A percentile compares a stretch with the other conserved stretches of the same genome.
phyloP scores from a whole-genome alignment of 2,329 filamentous ascomycete genomes.

The Didymella sp. region DNA sequence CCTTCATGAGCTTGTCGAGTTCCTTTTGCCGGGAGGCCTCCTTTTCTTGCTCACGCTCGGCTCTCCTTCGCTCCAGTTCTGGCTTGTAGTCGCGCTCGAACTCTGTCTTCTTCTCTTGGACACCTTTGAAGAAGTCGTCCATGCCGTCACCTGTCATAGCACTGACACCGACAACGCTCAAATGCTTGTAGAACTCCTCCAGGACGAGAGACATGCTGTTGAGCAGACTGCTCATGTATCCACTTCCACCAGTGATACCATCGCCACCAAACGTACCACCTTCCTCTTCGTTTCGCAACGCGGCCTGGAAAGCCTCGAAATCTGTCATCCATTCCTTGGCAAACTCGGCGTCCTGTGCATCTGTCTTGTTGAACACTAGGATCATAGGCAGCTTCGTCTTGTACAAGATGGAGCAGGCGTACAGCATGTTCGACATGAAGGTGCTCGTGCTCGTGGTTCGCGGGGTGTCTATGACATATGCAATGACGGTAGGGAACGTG shows the following conservation, averaged over 20 bases:
- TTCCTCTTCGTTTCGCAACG: conserved; percentile 80
- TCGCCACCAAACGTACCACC: conserved; percentile 79
- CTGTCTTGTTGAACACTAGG: conserved; percentile 98
- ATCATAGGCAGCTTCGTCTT: conserved; percentile 99
- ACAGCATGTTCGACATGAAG: conserved; percentile 99
- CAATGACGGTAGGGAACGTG: conserved; percentile 94
- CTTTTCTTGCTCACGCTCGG: conserved; percentile 78
- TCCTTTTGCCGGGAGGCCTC: conserved; percentile 76
- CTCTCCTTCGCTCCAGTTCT: conserved; percentile 80
- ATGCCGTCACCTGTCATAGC: conserved; percentile 91
- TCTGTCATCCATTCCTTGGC: conserved; percentile 99
- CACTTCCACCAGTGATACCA: conserved; percentile 73
- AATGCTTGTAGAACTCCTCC: conserved; percentile 95
- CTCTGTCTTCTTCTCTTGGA: conserved; percentile 84
- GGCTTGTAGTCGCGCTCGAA: conserved; percentile 91
- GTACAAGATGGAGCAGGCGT: conserved; percentile 97
- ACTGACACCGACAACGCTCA: conserved; percentile 91
- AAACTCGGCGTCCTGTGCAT: conserved; percentile 88
- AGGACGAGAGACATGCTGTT: conserved; percentile 98
- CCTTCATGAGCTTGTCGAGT: conserved; percentile 90
- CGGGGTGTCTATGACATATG: conserved; percentile 97
- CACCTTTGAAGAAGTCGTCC: conserved; percentile 90
- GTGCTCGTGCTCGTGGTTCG: conserved; percentile 91
- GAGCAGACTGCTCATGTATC: conserved; percentile 94
- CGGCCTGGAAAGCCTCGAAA: conserved; percentile 92